Evolutionary conservation across 2,329 filamentous ascomycete species (phyloP).

Genomic region (Fusarium anthophilum): DNA sequence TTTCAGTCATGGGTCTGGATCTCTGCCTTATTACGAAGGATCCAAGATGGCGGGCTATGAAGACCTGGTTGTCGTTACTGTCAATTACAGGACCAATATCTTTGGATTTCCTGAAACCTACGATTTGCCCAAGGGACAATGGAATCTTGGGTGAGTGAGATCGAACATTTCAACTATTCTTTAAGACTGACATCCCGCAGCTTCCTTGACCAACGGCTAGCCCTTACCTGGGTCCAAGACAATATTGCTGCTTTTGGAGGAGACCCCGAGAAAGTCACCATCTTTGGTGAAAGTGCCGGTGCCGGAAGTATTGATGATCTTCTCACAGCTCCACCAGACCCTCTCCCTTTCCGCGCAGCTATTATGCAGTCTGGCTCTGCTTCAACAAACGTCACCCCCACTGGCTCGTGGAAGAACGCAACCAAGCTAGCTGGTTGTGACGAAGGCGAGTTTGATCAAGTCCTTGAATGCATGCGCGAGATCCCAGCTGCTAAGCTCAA

Average conservation of each 20-base stretch:
- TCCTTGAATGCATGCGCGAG: slow-evolving; percentile 39
- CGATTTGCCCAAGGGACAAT: slow-evolving; percentile 19
- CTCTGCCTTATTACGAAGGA: slow-evolving; percentile 52
- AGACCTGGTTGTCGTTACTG: slow-evolving; percentile 57
- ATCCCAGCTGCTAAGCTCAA: slow-evolving; percentile 29
- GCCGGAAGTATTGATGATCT: slow-evolving; percentile 62
- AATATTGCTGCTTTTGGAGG: slow-evolving; percentile 61
- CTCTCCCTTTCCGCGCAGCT: slow-evolving; percentile 43
- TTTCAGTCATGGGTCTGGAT: slow-evolving; percentile 49
- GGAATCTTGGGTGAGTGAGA: slow-evolving; percentile 38
- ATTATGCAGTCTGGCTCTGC: slow-evolving; percentile 41
- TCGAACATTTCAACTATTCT: accelerated
- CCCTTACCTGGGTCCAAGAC: slow-evolving; percentile 59
- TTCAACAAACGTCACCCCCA: not conserved
- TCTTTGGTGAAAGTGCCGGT: slow-evolving; percentile 64
- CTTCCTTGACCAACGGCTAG: slow-evolving; percentile 53
- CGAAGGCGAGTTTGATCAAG: not conserved
- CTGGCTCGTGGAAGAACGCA: slow-evolving; percentile 30
- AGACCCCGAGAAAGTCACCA: slow-evolving; percentile 55
- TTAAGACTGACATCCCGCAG: not conserved
- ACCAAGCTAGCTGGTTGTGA: slow-evolving; percentile 21
- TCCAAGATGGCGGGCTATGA: slow-evolving; percentile 51
- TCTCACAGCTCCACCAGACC: slow-evolving; percentile 38
- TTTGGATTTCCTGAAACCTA: slow-evolving; percentile 53
- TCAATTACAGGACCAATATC: slow-evolving; percentile 57